Evolutionary conservation across 495 filamentous ascomycete species (phyloP).

Genomic region (Penicillium turbatum): DNA sequence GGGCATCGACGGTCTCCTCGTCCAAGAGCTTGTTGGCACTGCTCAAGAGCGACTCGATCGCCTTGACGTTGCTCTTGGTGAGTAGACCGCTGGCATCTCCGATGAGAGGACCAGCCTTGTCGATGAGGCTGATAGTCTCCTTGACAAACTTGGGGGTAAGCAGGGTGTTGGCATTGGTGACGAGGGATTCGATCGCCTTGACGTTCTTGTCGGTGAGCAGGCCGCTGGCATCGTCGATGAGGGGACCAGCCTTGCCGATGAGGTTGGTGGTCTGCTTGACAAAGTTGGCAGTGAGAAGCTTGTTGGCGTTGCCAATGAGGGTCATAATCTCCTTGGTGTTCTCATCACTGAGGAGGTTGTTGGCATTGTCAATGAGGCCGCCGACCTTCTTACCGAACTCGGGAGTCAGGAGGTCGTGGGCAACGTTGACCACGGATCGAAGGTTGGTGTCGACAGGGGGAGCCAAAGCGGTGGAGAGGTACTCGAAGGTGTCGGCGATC

Average conservation of each 20-base stretch:
- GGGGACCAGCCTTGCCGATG: constrained; percentile 29
- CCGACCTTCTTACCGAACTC: constrained; percentile 31
- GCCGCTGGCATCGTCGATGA: constrained; percentile 21
- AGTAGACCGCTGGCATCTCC: constrained; percentile 32
- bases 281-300: constrained; percentile 34
- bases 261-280: constrained; percentile 39
- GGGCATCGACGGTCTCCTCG: constrained; percentile 34
- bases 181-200: background rate
- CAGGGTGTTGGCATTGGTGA: constrained; percentile 1
- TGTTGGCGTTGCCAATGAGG: constrained; percentile 37
- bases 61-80: constrained; percentile 28
- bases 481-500: constrained; percentile 32
- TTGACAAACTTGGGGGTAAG: constrained; percentile 16
- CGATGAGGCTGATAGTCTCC: constrained; percentile 30
- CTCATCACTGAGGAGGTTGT: constrained; percentile 35
- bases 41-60: constrained; percentile 34
- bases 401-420: constrained; percentile 27
- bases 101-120: constrained; percentile 34
- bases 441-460: constrained; percentile 39
- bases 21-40: constrained; percentile 31
- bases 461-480: constrained; percentile 35
- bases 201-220: constrained; percentile 4
- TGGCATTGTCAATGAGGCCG: constrained; percentile 34
- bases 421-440: constrained; percentile 32
- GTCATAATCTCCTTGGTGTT: constrained; percentile 35